These are phyloP conservation scores for Sarocladium oryzae DNA, from an alignment of 2,329 filamentous ascomycete genomes.

Conservation along the genomic window DNA sequence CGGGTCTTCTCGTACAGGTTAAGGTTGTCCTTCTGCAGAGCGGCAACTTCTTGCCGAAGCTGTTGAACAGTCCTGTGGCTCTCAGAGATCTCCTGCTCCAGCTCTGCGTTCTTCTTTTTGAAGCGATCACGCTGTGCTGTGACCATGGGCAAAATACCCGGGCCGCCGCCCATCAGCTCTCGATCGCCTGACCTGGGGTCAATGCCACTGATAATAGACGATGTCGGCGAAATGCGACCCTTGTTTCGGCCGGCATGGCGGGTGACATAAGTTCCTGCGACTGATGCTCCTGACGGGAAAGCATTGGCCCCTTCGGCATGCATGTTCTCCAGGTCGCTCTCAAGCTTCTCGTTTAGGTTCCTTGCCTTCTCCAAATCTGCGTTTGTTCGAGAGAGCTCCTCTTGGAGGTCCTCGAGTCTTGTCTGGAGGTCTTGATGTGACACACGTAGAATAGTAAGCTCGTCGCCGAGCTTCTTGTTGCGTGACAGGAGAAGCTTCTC, in stretches of 20 bases:
- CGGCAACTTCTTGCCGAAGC: conserved; percentile 82
- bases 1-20: conserved; percentile 96
- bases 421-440: conserved; percentile 88
- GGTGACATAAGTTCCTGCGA: conserved; percentile 83
- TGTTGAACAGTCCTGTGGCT: conserved; percentile 76
- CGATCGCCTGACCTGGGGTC: conserved; percentile 55
- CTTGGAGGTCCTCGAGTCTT: conserved; percentile 72
- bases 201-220: conserved; percentile 97
- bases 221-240: conserved; percentile 77
- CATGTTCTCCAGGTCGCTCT: conserved; percentile 82
- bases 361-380: conserved; percentile 80
- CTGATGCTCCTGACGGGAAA: conserved; percentile 84
- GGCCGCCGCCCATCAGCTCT: conserved; percentile 66
- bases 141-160: conserved; percentile 94
- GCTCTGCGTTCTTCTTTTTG: conserved; percentile 88
- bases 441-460: conserved; percentile 85
- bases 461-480: conserved; percentile 94
- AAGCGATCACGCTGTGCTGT: conserved; percentile 96
- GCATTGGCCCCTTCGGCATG: conserved; percentile 79
- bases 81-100: conserved; percentile 86
- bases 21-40: conserved; percentile 92
- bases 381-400: conserved; percentile 76
- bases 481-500: conserved; percentile 86
- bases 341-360: conserved; percentile 78
- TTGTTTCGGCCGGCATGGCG: conserved; percentile 59